phyloP scores from a whole-genome alignment of 768 basidiomycete genomes.

The Mycena leptocephala region DNA sequence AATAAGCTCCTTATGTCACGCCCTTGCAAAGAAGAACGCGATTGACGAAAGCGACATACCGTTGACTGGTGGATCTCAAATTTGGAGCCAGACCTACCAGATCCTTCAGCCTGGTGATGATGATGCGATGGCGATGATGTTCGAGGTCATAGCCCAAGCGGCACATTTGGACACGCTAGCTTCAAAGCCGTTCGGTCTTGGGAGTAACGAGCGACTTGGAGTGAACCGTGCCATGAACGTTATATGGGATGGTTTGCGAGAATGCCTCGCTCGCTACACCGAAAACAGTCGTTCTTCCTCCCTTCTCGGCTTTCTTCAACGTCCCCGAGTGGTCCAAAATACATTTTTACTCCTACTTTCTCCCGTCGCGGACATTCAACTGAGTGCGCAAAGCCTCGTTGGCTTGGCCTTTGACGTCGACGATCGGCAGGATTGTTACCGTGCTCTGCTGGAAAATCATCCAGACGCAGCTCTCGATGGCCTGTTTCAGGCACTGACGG shows the following conservation, averaged over 20 bases:
- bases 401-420: slow-evolving; percentile 93
- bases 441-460: slow-evolving; percentile 79
- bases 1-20: slow-evolving; percentile 25
- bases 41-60: slow-evolving; percentile 16
- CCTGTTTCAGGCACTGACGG: slow-evolving; percentile 76
- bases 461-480: slow-evolving; percentile 81
- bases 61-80: slow-evolving; percentile 43
- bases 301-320: slow-evolving; percentile 69
- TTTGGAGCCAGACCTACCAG: slow-evolving; percentile 83
- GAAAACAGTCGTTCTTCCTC: slow-evolving; percentile 71
- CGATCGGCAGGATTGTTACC: slow-evolving; percentile 89
- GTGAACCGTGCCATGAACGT: slow-evolving; percentile 74
- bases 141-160: slow-evolving; percentile 71
- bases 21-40: slow-evolving; percentile 23
- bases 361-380: slow-evolving; percentile 82
- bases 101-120: slow-evolving; percentile 71
- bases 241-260: slow-evolving; percentile 76
- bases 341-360: slow-evolving; percentile 85
- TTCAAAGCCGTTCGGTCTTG: slow-evolving; percentile 61
- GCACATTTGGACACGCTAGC: slow-evolving; percentile 80
- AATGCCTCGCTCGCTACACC: slow-evolving; percentile 75
- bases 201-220: slow-evolving; percentile 39
- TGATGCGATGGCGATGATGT: slow-evolving; percentile 71
- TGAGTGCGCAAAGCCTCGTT: slow-evolving; percentile 84
- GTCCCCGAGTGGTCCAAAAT: slow-evolving; percentile 70